Conservation (phyloP, 2,329 filamentous ascomycete genomes). For the Fusarium sp. region DNA sequence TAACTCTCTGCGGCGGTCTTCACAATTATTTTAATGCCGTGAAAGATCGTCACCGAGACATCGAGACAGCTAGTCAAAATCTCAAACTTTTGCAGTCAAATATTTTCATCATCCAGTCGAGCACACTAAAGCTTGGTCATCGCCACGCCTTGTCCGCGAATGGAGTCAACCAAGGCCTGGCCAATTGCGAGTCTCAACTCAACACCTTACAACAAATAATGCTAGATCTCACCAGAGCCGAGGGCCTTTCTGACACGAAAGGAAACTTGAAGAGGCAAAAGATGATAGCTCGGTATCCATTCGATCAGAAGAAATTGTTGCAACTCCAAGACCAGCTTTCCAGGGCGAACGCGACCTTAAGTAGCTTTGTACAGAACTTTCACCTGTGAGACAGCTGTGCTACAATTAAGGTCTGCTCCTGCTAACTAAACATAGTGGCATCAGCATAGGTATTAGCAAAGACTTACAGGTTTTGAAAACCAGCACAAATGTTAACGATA, state of each 20-base stretch:
- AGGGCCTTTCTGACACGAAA: rapidly evolving
- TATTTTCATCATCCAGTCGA: not conserved
- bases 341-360: too few species aligned
- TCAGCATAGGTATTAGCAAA: too few species aligned
- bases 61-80: rapidly evolving
- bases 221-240: rapidly evolving
- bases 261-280: too few species aligned
- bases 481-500: too few species aligned
- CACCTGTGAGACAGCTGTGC: too few species aligned
- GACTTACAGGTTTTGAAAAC: too few species aligned
- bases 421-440: too few species aligned
- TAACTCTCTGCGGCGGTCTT: not conserved
- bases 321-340: too few species aligned
- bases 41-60: not conserved
- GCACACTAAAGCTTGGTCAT: rapidly evolving
- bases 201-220: rapidly evolving
- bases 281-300: too few species aligned
- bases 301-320: too few species aligned
- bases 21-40: not conserved
- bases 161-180: not conserved
- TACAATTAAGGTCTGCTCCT: too few species aligned
- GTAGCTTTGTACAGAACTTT: too few species aligned
- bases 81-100: not conserved
- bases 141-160: not conserved
- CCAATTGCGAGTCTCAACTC: not conserved